Base-by-base conservation (phyloP, 2,329 filamentous ascomycete species). In the Cercospora sp. region DNA sequence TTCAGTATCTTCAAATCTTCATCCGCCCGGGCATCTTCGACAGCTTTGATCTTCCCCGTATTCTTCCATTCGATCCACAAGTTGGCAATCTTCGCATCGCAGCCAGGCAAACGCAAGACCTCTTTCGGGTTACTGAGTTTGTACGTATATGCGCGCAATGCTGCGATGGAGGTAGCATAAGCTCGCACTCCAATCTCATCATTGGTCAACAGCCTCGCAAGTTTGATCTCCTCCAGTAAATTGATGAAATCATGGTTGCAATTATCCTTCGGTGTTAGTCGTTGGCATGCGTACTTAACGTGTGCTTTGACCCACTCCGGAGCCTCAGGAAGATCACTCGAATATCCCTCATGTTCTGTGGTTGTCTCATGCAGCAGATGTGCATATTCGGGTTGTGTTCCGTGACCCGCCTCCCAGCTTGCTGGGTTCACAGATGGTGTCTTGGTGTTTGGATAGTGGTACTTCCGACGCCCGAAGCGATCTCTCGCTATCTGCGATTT, bases 131-230 rank as follows among this genome's bases (percentile, higher is more conserved):
- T 81, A 21, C 77, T 81, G 68, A 91, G 77, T 49, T 77, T 79
- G 74, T 88, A 81, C 0, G 94, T 93, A 74, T 97, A 97, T 0
- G 94, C 92, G 3, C 92, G 88, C 18, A 99, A 79, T 0, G 91
- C 82, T 5, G 95, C 93, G 71, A 98, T 97, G 12, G 91, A 89
- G 1, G 91, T 93, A 32, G 91, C 94, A 77, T 98, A 98, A 0
- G 94, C 93, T 60, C 93, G 87, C 0, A 94, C 88, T 2, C 92
- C 93, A 67, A 96, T 88, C 58, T 91, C 85, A 74, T 97, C 93
- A 8, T 88, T 87, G 0, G 86, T 89, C 1, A 97, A 83, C 16
- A 88, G 84, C 24, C 94, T 87, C 2, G 90, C 85, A 2, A 87
- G 87, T 57, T 90, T 88, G 71, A 98, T 92, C 68, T 90, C 89